Base-by-base conservation (phyloP, 2,329 filamentous ascomycete genomes). In the Fusarium sp. region DNA sequence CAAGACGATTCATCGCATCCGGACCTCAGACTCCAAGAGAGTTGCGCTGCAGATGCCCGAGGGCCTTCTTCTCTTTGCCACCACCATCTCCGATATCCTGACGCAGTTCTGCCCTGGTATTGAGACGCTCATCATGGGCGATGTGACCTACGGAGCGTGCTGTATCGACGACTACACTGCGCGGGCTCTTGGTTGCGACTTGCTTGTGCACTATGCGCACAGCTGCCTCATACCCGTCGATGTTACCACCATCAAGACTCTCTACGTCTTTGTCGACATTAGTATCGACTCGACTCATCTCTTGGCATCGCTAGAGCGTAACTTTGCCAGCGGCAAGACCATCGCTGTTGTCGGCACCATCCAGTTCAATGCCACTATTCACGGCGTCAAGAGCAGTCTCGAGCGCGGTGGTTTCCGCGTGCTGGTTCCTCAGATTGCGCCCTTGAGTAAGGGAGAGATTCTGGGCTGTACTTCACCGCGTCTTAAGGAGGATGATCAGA, bases 101-200 rank as follows among this genome's bases (percentile, higher is more conserved):
- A 92, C 91, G 1, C 91, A 93, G 73, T 99, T 99, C 80, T 99
- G 95, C 73, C 90, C 92, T 0, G 93, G 91, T 2, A 90, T 91
- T 36, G 92, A 96, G 75, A 98, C 94, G 2, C 83, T 98, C 50
- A 99, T 99, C 76, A 99, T 99, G 95, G 95, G 95, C 60, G 95
- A 99, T 75, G 95, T 99, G 39, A 99, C 95, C 1, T 99, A 99
- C 75, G 95, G 95, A 63, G 95, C 95, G 22, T 99, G 95, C 81
- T 99, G 95, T 74, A 97, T 99, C 70, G 95, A 99, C 75, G 95
- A 99, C 78, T 99, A 96, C 78, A 99, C 95, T 0, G 96, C 95
- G 2, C 84, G 94, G 40, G 95, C 96, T 1, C 84, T 99, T 22
- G 95, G 93, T 2, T 99, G 95, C 75, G 95, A 99, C 70, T 81